These are phyloP conservation scores for Colletotrichum melonis DNA, from an alignment of 2,329 filamentous ascomycete species.

Conservation along the genomic window DNA sequence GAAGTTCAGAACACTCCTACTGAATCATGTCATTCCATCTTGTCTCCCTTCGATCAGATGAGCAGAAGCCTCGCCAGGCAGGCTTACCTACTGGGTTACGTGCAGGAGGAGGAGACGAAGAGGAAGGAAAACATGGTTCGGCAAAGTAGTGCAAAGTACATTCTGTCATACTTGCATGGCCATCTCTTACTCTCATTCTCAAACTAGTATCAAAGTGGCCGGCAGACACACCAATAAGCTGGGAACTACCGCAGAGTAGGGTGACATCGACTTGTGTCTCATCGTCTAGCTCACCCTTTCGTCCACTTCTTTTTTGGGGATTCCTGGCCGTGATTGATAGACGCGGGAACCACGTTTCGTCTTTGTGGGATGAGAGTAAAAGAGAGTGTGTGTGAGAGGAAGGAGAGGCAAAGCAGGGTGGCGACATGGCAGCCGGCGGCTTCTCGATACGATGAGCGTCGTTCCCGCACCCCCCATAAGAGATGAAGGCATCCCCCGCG, in stretches of 20 bases:
- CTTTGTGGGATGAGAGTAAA: neutral
- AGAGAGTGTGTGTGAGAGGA: too few relatives aligned
- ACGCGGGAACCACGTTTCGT: constrained; percentile 22
- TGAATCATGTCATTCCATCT: constrained; percentile 18
- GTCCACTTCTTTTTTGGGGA: constrained; percentile 14
- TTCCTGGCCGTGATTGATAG: constrained; percentile 16
- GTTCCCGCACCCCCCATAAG: constrained; percentile 18
- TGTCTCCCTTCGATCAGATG: neutral
- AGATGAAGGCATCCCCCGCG: constrained; percentile 9
- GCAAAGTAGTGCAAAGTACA: neutral
- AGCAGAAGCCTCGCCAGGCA: neutral
- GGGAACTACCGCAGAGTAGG: constrained; percentile 9
- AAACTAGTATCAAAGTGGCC: neutral
- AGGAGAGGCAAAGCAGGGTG: neutral
- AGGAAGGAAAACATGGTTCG: neutral
- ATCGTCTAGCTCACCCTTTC: neutral
- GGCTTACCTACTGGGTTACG: neutral
- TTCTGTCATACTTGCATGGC: neutral
- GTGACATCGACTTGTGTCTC: constrained; percentile 17
- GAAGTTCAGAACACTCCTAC: neutral
- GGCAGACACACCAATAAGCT: neutral
- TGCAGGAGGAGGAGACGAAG: too few relatives aligned
- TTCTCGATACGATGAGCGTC: neutral
- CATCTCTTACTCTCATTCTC: neutral
- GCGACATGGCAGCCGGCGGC: neutral